These are phyloP conservation scores for Nemania sp. DNA, from an alignment of 2,329 filamentous ascomycete species.

Conservation along the genomic window DNA sequence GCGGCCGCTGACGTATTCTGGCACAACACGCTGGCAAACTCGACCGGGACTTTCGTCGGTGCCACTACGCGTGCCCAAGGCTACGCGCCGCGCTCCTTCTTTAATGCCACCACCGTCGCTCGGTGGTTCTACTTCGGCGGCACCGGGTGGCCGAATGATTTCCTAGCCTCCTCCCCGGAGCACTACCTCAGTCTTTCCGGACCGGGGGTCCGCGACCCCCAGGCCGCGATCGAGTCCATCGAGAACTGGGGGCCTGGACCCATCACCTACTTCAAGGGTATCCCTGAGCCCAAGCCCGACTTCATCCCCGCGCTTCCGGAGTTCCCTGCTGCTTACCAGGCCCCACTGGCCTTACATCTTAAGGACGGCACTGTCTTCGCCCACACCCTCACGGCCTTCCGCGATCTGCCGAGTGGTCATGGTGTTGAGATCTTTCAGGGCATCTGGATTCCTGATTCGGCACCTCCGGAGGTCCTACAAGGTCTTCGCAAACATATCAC, in stretches of 20 bases:
- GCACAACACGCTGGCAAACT: constrained; percentile 22
- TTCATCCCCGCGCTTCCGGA: constrained; percentile 32
- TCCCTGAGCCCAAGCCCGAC: constrained; percentile 21
- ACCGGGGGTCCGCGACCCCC: constrained; percentile 19
- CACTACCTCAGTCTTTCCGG: constrained; percentile 37
- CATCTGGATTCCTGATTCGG: constrained; percentile 35
- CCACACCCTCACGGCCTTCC: constrained; percentile 31
- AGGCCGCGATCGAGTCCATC: constrained; percentile 30
- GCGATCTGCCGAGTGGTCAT: constrained; percentile 18
- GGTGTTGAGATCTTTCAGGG: constrained; percentile 37
- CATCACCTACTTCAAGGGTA: constrained; percentile 36
- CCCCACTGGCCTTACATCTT: constrained; percentile 18
- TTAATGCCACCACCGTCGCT: constrained; percentile 32
- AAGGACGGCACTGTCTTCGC: constrained; percentile 37
- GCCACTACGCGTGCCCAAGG: constrained; percentile 29
- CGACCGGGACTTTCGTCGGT: constrained; percentile 30
- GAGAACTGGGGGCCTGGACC: constrained; percentile 37
- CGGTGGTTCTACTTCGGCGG: constrained; percentile 31
- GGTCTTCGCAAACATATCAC: constrained; percentile 35
- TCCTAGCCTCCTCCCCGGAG: constrained; percentile 30
- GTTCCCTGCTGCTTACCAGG: constrained; percentile 19
- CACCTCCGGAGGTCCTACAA: constrained; percentile 17
- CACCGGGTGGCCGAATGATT: constrained; percentile 34
- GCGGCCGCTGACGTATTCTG: constrained; percentile 33
- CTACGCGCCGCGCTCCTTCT: constrained; percentile 26